phyloP scores from a whole-genome alignment of 2,329 filamentous ascomycete genomes.

The Raffaelea deltoideospora region DNA sequence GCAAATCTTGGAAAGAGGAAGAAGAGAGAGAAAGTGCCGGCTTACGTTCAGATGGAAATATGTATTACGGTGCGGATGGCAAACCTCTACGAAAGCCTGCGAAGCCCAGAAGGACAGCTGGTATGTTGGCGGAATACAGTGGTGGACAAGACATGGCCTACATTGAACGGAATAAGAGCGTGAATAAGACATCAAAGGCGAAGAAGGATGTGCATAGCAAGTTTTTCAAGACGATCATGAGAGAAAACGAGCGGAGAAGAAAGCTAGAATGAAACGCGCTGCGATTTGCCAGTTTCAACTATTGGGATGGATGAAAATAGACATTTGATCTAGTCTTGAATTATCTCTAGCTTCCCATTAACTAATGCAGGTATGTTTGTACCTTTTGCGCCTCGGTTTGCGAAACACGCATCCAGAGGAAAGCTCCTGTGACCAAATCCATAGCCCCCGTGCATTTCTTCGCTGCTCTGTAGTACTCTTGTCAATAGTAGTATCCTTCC shows the following conservation, averaged over 20 bases:
- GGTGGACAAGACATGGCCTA: slow-evolving; percentile 98
- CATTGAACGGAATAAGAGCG: slow-evolving; percentile 63
- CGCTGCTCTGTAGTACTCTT: too few relatives aligned
- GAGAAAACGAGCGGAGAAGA: slow-evolving; percentile 38
- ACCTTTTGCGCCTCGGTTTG: too few relatives aligned
- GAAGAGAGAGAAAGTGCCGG: slow-evolving; percentile 12
- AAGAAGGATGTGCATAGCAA: slow-evolving; percentile 34
- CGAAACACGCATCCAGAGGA: too few relatives aligned
- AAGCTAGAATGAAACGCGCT: too few relatives aligned
- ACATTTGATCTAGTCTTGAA: too few relatives aligned
- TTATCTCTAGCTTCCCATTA: too few relatives aligned
- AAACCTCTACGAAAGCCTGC: slow-evolving; percentile 7
- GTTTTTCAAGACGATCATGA: slow-evolving; percentile 51
- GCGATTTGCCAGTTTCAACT: too few relatives aligned
- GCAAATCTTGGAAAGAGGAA: slow-evolving; percentile 10
- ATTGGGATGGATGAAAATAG: too few relatives aligned
- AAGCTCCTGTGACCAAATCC: too few relatives aligned
- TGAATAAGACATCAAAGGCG: slow-evolving; percentile 49
- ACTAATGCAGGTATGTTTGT: too few relatives aligned
- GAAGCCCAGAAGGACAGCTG: slow-evolving; percentile 63
- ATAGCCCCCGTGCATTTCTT: too few relatives aligned
- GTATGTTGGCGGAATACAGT: slow-evolving; percentile 69
- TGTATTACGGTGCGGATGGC: slow-evolving; percentile 14
- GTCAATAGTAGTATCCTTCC: too few relatives aligned
- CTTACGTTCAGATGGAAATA: slow-evolving; percentile 17